Conservation (phyloP, 768 basidiomycete species). For the Phylloporus scabripes region DNA sequence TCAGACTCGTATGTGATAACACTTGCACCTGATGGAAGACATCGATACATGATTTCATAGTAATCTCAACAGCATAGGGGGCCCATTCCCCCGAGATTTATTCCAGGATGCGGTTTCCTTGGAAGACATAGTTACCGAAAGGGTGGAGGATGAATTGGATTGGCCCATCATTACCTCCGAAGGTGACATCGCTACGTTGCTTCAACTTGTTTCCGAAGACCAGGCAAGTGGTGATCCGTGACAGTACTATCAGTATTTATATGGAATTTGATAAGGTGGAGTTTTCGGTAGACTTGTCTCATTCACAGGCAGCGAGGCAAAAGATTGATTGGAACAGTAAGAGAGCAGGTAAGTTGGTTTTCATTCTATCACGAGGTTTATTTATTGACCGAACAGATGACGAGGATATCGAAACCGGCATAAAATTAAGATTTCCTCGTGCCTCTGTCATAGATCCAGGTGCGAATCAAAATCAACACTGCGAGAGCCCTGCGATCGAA, state of each 20-base stretch:
- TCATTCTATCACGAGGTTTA: not conserved
- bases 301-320: constrained; percentile 49
- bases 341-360: constrained; percentile 59
- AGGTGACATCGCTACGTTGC: constrained; percentile 71
- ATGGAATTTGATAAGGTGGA: constrained; percentile 46
- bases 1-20: constrained; percentile 52
- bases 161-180: constrained; percentile 80
- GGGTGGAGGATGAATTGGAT: constrained; percentile 54
- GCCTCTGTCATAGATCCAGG: constrained; percentile 10
- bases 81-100: constrained; percentile 55
- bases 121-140: constrained; percentile 48
- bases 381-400: constrained; percentile 50
- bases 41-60: constrained; percentile 31
- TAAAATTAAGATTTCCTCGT: constrained; percentile 42
- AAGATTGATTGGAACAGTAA: constrained; percentile 82
- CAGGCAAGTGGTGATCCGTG: constrained; percentile 42
- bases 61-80: constrained; percentile 63
- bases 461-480: constrained; percentile 8
- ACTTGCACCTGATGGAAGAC: not conserved
- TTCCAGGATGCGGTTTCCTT: constrained; percentile 67
- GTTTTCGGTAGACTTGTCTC: constrained; percentile 63
- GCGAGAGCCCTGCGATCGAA: constrained; percentile 11
- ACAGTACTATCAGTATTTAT: not conserved
- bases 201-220: constrained; percentile 78
- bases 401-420: constrained; percentile 71